A percentile compares a stretch with the other conserved stretches of the same genome.
Evolutionary conservation across 108 stramenopile species (phyloP).

Genomic region (Aurantiochytrium sp.): DNA sequence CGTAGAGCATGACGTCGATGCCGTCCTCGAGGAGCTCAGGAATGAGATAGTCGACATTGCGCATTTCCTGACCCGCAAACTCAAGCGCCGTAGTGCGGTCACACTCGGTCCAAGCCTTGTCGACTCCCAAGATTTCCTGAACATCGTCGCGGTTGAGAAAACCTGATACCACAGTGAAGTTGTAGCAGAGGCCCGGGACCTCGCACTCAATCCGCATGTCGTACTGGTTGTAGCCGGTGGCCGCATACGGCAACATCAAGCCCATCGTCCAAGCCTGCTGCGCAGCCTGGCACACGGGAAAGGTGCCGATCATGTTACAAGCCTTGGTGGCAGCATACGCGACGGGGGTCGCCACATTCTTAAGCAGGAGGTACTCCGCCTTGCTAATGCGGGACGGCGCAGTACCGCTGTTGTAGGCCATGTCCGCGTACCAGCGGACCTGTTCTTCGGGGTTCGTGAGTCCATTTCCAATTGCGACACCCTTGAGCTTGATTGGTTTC

Average conservation of each 20-base stretch:
- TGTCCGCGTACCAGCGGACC: conserved; percentile 74
- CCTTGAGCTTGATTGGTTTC: conserved; percentile 62
- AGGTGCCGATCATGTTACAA: conserved; percentile 61
- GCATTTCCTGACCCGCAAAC: conserved; percentile 84
- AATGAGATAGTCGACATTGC: conserved; percentile 65
- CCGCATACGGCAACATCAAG: conserved; percentile 69
- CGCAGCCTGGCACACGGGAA: conserved; percentile 63
- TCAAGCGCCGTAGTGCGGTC: conserved; percentile 55
- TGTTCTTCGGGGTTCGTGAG: conserved; percentile 83
- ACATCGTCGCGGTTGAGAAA: conserved; percentile 70
- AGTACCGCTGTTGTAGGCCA: conserved; percentile 64
- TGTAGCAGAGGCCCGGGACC: conserved; percentile 78
- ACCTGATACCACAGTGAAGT: conserved; percentile 70
- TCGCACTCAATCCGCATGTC: conserved; percentile 79
- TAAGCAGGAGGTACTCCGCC: conserved; percentile 38
- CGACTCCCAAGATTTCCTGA: not conserved
- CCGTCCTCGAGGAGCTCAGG: conserved; percentile 71
- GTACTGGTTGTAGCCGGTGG: conserved; percentile 84
- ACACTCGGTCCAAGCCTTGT: conserved; percentile 50
- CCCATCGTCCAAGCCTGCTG: conserved; percentile 63
- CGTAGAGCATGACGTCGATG: conserved; percentile 70
- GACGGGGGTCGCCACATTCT: conserved; percentile 62
- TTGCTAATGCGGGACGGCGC: not conserved
- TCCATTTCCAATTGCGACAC: conserved; percentile 89
- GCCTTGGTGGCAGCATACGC: conserved; percentile 64